Evolutionary conservation across 805 yeast genomes (phyloP), one percentile per base, ranked within the genome.

Genomic region (Ascoidea tarda): DNA sequence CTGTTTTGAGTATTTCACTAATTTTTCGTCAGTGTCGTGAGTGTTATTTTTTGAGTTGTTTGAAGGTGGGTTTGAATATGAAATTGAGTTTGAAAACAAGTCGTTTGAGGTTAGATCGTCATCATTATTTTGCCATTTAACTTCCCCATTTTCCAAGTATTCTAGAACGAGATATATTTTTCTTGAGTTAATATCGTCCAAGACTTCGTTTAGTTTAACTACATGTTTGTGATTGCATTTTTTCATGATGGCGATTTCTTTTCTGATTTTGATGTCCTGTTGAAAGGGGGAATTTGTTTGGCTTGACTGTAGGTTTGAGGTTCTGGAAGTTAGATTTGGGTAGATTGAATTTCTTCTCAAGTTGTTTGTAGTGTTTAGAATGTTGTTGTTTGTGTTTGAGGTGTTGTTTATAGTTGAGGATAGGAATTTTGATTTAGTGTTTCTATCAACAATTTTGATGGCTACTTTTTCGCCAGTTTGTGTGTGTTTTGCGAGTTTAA

Each of bases 161-260:
- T 93, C 99, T 52, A 93, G 71, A 8, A 93, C 95, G 60, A 93
- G 65, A 63, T 90, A 93, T 46, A 93, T 89, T 63, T 93, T 93
- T 59, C 88, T 77, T 52, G 93, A 82, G 55, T 75, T 76, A 33
- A 76, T 71, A 66, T 93, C 98, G 69, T 93, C 98, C 46, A 91
- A 74, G 2, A 93, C 97, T 64, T 87, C 96, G 55, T 78, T 72
- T 49, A 93, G 68, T 62, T 81, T 80, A 10, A 93, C 96, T n/a
- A 93, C 90, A 65, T 93, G 88, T 21, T 95, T 95, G 66, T 91
- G 96, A 57, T 78, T 75, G 65, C 96, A 86, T 64, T 87, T 87
- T 65, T 90, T 89, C 84, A 93, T 84, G 56, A 91, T 91, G 32
- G 95, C 93, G 55, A 93, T 86, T 65, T 93, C 99, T 52, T 88